Percentiles rank a stretch among this genome's conserved stretches.
Evolutionary conservation across 169 alveolate genomes (phyloP).

Genomic region (Theileria equi): DNA sequence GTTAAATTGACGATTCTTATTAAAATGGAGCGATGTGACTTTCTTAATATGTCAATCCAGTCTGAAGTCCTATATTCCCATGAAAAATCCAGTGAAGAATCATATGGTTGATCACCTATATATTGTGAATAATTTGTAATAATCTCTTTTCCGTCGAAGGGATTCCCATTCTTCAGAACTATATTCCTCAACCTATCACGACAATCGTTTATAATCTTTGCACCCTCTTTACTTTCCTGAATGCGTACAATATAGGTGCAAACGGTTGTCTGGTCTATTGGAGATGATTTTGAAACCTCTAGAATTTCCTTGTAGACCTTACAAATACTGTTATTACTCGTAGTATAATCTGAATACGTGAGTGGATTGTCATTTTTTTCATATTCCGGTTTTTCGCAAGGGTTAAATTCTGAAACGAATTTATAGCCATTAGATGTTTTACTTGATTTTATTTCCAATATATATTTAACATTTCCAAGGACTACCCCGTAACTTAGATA

Average conservation of each 20-base stretch:
- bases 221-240: constrained; percentile 12
- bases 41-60: constrained; percentile 75
- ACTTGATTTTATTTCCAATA: constrained; percentile 15
- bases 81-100: constrained; percentile 24
- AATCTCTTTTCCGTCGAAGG: too few species aligned
- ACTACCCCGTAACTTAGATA: constrained; percentile 34
- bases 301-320: too few species aligned
- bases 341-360: too few species aligned
- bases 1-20: constrained; percentile 79
- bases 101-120: too few species aligned
- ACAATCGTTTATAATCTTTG: too few species aligned
- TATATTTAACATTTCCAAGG: constrained; percentile 16
- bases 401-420: constrained; percentile 1
- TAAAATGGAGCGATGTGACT: constrained; percentile 75
- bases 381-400: neutral
- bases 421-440: constrained; percentile 2
- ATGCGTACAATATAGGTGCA: constrained; percentile 2
- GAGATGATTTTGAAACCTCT: too few species aligned
- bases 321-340: too few species aligned
- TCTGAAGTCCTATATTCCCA: constrained; percentile 65
- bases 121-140: too few species aligned
- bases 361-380: too few species aligned
- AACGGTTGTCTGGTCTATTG: too few species aligned
- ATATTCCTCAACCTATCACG: too few species aligned
- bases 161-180: too few species aligned